Evolutionary conservation across 352 stramenopile genomes (phyloP), one percentile per base, ranked within the genome.

Genomic region (Saprolegnia parasitica): DNA sequence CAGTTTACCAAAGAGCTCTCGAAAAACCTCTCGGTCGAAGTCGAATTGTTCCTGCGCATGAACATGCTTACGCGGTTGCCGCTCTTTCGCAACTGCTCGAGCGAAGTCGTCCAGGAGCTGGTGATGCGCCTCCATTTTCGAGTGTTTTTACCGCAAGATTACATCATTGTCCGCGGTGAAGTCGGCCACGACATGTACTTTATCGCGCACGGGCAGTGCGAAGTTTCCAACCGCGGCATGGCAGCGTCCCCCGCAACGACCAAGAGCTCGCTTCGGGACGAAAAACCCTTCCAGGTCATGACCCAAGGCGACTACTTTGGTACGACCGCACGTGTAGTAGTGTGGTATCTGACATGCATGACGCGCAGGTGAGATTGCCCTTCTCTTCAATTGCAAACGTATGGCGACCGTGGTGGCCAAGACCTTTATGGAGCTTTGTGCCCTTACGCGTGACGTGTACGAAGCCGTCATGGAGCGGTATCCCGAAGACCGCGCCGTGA

Each of bases 111-210:
- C 0, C 85, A 93, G 39, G 85, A 93, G 56, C 76, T 93, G 0
- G 84, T 95, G 11, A 88, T 92, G 83, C 79, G 89, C 56, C 76
- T 95, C 0, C 79, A 90, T 54, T 65, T 93, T 11, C 81, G 91
- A 50, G 83, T 95, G 4, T 93, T 91, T 62, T 91, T 95, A 80
- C 84, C 85, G 0, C 79, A 86, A 9, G 87, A 95, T 64, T 95
- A 93, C 65, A 73, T 93, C 37, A 83, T 95, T 35, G 83, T 93
- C 16, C 80, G 86, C 8, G 87, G 87, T 0, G 85, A 93, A 64
- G 82, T 93, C 10, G 87, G 86, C 0, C 88, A 90, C 46, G 87
- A 95, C 70, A 95, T 95, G 87, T 95, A 93, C 68, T 95, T 95
- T 73, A 83, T 95, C 16, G 83, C 93, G 58, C 88, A 76, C 35